These are phyloP conservation scores for Tubosaeta sp. DNA, from an alignment of 768 basidiomycete species.

Conservation along the genomic window DNA sequence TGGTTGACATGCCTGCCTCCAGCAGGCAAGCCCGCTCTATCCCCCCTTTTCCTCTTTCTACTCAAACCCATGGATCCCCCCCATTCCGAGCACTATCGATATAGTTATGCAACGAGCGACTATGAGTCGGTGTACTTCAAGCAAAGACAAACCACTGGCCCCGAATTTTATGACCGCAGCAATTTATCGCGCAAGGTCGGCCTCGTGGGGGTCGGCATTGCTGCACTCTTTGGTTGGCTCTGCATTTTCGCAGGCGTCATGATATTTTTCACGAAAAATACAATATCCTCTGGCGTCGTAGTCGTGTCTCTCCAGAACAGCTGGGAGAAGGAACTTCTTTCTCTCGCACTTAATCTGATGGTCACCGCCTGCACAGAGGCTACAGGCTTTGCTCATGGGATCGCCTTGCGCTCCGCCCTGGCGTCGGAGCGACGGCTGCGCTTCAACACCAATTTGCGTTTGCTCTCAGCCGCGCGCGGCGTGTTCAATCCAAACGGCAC, in stretches of 20 bases:
- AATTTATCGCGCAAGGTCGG: slow-evolving; percentile 19
- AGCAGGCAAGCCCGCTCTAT: background rate
- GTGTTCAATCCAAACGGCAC: slow-evolving; percentile 23
- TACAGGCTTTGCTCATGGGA: slow-evolving; percentile 26
- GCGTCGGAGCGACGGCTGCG: slow-evolving; percentile 20
- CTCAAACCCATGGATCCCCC: background rate
- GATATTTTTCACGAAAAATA: slow-evolving; percentile 19
- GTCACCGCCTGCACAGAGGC: slow-evolving; percentile 28
- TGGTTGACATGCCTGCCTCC: background rate
- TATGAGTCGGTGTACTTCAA: slow-evolving; percentile 22
- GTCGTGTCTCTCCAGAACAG: slow-evolving; percentile 12
- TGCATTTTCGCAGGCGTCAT: slow-evolving; percentile 24
- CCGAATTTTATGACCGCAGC: slow-evolving; percentile 29
- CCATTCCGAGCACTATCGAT: background rate
- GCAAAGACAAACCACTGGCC: slow-evolving; percentile 18
- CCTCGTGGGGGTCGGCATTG: slow-evolving; percentile 22
- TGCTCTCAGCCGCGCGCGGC: slow-evolving; percentile 21
- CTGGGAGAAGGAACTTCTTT: slow-evolving; percentile 19
- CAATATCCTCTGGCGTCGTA: slow-evolving; percentile 23
- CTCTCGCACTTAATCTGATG: slow-evolving; percentile 26
- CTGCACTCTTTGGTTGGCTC: slow-evolving; percentile 18
- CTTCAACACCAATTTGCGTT: slow-evolving; percentile 7
- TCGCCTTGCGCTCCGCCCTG: slow-evolving; percentile 26
- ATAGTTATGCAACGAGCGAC: slow-evolving; percentile 10
- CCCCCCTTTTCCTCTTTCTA: background rate